phyloP scores from a whole-genome alignment of 2,329 filamentous ascomycete genomes.

The Pseudocercospora cruenta region DNA sequence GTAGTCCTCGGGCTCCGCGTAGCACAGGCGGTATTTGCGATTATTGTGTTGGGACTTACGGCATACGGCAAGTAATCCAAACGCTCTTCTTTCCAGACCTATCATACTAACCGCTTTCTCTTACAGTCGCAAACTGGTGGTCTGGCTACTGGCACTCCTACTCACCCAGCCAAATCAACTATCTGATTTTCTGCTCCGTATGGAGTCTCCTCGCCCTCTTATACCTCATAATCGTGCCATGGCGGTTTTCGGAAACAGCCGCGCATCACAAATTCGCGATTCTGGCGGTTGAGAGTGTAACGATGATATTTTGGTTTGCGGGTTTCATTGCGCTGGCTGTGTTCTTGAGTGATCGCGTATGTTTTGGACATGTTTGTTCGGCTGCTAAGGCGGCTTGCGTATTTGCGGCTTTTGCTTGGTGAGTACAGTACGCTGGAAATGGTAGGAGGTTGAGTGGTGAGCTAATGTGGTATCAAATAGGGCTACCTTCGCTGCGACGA shows the following conservation, averaged over 20 bases:
- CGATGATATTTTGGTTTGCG: conserved; percentile 87
- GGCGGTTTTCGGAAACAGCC: conserved; percentile 40
- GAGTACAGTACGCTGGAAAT: too few relatives aligned
- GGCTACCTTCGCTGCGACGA: conserved; percentile 57
- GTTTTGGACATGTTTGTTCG: conserved; percentile 58
- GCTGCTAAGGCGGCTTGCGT: conserved; percentile 66
- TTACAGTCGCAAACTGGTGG: conserved; percentile 63
- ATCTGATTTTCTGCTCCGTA: conserved; percentile 76
- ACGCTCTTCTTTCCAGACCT: neutral
- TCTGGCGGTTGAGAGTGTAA: conserved; percentile 69
- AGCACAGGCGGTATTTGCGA: conserved; percentile 67
- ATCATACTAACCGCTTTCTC: neutral
- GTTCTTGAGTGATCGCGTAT: conserved; percentile 59
- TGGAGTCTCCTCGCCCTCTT: conserved; percentile 73
- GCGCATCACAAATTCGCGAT: conserved; percentile 68
- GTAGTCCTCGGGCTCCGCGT: conserved; percentile 66
- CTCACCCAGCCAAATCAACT: conserved; percentile 66
- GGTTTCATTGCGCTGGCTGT: conserved; percentile 79
- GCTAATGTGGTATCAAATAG: conserved; percentile 37
- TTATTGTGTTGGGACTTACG: conserved; percentile 75
- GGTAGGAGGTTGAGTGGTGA: too few relatives aligned
- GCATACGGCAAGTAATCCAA: conserved; percentile 63
- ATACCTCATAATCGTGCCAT: conserved; percentile 70
- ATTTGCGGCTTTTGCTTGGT: conserved; percentile 69
- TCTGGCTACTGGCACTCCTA: conserved; percentile 55